These are phyloP conservation scores for Gastroboletus turbinatus DNA, from an alignment of 1,284 basidiomycete species.

Conservation along the genomic window DNA sequence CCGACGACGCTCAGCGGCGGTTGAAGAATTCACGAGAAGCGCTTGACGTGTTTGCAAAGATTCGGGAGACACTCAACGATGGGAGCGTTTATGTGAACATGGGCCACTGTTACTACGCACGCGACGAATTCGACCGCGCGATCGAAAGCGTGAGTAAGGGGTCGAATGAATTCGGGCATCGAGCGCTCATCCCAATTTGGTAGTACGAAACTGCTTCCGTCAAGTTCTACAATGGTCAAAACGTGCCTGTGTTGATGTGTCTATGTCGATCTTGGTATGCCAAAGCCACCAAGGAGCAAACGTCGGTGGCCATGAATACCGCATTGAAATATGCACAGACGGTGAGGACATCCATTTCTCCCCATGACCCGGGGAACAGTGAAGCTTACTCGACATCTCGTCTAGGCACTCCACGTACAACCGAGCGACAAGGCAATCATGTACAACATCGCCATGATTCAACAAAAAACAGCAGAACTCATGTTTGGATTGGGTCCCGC, in stretches of 20 bases:
- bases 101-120: constrained; percentile 88
- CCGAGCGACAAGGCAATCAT: constrained; percentile 85
- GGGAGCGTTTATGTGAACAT: constrained; percentile 92
- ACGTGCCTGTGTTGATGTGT: constrained; percentile 76
- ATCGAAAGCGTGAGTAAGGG: constrained; percentile 81
- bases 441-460: constrained; percentile 96
- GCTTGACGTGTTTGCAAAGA: constrained; percentile 82
- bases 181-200: not conserved
- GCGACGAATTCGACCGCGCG: constrained; percentile 91
- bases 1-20: constrained; percentile 66
- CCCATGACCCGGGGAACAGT: not conserved
- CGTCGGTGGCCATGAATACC: constrained; percentile 74
- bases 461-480: constrained; percentile 92
- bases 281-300: constrained; percentile 86
- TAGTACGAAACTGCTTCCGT: constrained; percentile 88
- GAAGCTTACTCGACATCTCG: not conserved
- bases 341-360: constrained; percentile 11
- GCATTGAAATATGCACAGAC: constrained; percentile 79
- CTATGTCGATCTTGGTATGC: constrained; percentile 89
- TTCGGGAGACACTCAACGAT: constrained; percentile 82
- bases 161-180: not conserved
- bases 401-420: constrained; percentile 75
- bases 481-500: constrained; percentile 70
- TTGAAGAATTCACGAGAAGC: constrained; percentile 79
- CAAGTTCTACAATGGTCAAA: constrained; percentile 69